Evolutionary conservation across 2,329 filamentous ascomycete species (phyloP).

Genomic region (Rutstroemia sp.): DNA sequence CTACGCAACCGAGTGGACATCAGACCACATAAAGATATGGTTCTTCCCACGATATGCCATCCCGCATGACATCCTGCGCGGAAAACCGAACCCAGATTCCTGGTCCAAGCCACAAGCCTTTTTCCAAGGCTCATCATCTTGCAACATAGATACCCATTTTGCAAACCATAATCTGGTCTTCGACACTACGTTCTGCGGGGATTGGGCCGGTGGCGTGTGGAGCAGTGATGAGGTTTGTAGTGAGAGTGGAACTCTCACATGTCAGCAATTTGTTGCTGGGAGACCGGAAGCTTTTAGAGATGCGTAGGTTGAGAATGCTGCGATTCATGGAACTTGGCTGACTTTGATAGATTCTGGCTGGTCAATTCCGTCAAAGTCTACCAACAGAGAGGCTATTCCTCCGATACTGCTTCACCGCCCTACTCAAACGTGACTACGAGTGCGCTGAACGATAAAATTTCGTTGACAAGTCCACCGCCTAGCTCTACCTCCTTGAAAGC

Average conservation of each 20-base stretch:
- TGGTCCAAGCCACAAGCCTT: conserved; percentile 63
- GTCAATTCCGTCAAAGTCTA: conserved; percentile 5
- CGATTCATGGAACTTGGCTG: neutral
- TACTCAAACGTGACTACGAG: too few species aligned
- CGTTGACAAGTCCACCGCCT: too few species aligned
- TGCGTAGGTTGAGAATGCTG: conserved; percentile 36
- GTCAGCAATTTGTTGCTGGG: conserved; percentile 62
- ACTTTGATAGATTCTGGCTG: neutral
- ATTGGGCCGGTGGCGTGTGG: conserved; percentile 64
- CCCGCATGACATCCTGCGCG: conserved; percentile 57
- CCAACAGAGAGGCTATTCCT: neutral
- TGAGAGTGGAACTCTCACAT: conserved; percentile 41
- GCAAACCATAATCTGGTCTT: conserved; percentile 67
- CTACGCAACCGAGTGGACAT: conserved; percentile 64
- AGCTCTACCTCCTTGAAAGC: too few species aligned
- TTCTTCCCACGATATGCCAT: conserved; percentile 53
- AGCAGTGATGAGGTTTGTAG: conserved; percentile 43
- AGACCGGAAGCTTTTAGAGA: conserved; percentile 65
- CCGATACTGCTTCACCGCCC: too few species aligned
- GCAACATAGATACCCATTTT: conserved; percentile 66
- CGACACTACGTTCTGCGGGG: conserved; percentile 78
- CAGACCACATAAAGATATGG: conserved; percentile 59
- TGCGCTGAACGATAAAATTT: too few species aligned
- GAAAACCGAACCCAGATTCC: conserved; percentile 51
- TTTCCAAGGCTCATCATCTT: conserved; percentile 44